These are phyloP conservation scores for Neofusicoccum sp. DNA, from an alignment of 2,329 filamentous ascomycete species.

Conservation along the genomic window DNA sequence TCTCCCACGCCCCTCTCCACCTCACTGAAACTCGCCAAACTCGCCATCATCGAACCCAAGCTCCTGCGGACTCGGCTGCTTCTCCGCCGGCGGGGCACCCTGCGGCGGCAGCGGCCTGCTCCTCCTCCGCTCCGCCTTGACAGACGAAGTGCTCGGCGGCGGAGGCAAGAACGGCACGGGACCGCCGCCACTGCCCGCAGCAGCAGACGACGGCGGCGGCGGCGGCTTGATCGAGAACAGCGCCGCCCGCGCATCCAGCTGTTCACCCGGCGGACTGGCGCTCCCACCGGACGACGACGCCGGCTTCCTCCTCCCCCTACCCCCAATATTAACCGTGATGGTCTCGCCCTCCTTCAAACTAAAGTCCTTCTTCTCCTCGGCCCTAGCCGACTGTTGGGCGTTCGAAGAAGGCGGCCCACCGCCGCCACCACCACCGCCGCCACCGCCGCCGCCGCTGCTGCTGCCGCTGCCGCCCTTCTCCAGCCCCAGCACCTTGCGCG, in stretches of 20 bases:
- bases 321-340: slow-evolving; percentile 75
- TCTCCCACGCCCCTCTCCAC: not conserved
- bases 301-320: slow-evolving; percentile 43
- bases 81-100: not conserved
- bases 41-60: slow-evolving; percentile 84
- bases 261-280: slow-evolving; percentile 31
- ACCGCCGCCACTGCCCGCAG: slow-evolving; percentile 21
- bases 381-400: too few relatives aligned
- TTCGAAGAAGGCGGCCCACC: slow-evolving; percentile 44
- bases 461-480: slow-evolving; percentile 34
- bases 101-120: slow-evolving; percentile 43
- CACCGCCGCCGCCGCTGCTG: slow-evolving; percentile 4
- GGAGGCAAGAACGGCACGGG: slow-evolving; percentile 58
- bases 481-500: slow-evolving; percentile 66
- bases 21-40: slow-evolving; percentile 74
- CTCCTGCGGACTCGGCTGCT: slow-evolving; percentile 50
- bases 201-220: slow-evolving; percentile 31
- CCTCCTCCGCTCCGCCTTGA: slow-evolving; percentile 60
- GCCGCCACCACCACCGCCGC: slow-evolving; percentile 26
- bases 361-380: slow-evolving; percentile 67
- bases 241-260: slow-evolving; percentile 44
- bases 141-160: slow-evolving; percentile 61
- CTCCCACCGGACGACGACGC: slow-evolving; percentile 25
- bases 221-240: slow-evolving; percentile 76
- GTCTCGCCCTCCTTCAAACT: slow-evolving; percentile 88